A percentile compares a stretch with the other conserved stretches of the same genome.
Evolutionary conservation across 2,329 filamentous ascomycete genomes (phyloP).

Genomic region (Cladobotryum mycophilum): DNA sequence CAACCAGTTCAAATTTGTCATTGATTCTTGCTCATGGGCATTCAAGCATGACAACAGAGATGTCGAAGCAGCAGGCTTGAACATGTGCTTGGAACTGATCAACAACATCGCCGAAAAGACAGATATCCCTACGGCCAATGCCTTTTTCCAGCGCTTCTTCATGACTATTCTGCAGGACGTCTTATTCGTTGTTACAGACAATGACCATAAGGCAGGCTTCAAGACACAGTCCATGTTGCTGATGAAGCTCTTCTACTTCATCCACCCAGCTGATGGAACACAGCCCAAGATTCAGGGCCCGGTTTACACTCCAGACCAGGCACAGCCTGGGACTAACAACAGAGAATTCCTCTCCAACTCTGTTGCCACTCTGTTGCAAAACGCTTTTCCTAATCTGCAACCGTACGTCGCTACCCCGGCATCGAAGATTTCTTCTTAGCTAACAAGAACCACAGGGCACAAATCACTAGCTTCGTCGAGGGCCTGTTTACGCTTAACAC

Average conservation of each 20-base stretch:
- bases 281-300: slow-evolving; percentile 86
- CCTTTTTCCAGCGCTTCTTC: slow-evolving; percentile 98
- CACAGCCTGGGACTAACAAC: slow-evolving; percentile 76
- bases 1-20: slow-evolving; percentile 97
- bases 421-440: slow-evolving; percentile 9
- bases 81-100: slow-evolving; percentile 96
- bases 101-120: slow-evolving; percentile 95
- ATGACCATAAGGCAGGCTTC: slow-evolving; percentile 97
- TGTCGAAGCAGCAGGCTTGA: slow-evolving; percentile 90
- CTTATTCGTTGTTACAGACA: slow-evolving; percentile 96
- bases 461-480: slow-evolving; percentile 87
- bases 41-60: slow-evolving; percentile 99
- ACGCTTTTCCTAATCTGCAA: slow-evolving; percentile 89
- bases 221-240: slow-evolving; percentile 94
- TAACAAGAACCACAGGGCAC: slow-evolving; percentile 51
- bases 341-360: slow-evolving; percentile 86
- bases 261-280: slow-evolving; percentile 62
- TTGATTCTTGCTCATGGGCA: slow-evolving; percentile 99
- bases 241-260: slow-evolving; percentile 92
- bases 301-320: slow-evolving; percentile 81
- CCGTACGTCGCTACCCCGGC: slow-evolving; percentile 51
- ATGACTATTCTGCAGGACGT: slow-evolving; percentile 93
- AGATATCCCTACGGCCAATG: slow-evolving; percentile 76
- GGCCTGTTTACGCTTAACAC: slow-evolving; percentile 83
- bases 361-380: slow-evolving; percentile 75